A percentile compares a stretch with the other conserved stretches of the same genome.
phyloP scores from a whole-genome alignment of 345 rosid species.

The Rhodomyrtus tomentosa region DNA sequence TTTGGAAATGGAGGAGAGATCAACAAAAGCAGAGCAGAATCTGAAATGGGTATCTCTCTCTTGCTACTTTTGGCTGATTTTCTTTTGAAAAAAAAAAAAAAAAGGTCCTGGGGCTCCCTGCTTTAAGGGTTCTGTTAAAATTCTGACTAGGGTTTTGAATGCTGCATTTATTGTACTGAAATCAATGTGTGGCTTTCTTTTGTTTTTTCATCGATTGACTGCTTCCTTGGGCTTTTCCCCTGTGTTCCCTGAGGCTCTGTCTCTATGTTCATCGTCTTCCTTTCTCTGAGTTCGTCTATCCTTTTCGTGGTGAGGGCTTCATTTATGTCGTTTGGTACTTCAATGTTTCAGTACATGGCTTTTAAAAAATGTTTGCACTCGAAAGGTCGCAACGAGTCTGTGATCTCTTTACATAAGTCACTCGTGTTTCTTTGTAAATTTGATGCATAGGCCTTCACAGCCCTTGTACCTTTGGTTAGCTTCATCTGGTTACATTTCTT shows the following conservation, averaged over 20 bases:
- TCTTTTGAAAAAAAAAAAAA: neutral
- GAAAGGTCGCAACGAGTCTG: neutral
- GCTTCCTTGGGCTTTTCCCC: conserved; percentile 15
- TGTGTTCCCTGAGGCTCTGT: conserved; percentile 8
- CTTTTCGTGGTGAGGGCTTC: conserved; percentile 11
- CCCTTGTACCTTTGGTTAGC: neutral
- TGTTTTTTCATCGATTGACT: conserved; percentile 35
- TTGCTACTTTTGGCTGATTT: conserved; percentile 29
- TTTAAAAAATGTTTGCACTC: neutral
- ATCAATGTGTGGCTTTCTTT: conserved; percentile 27
- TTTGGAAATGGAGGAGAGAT: neutral
- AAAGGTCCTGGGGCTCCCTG: neutral
- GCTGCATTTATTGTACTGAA: conserved; percentile 45
- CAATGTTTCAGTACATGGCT: neutral
- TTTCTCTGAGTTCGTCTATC: conserved; percentile 7
- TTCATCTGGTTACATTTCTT: neutral
- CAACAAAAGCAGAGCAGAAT: conserved; percentile 28
- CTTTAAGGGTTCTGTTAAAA: conserved; percentile 10
- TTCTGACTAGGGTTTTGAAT: conserved; percentile 53
- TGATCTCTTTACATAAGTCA: neutral
- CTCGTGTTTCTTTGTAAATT: neutral
- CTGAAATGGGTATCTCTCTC: conserved; percentile 79
- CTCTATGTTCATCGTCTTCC: conserved; percentile 7
- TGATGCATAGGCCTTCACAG: neutral
- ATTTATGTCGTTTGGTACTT: conserved; percentile 11